Evolutionary conservation across 768 basidiomycete genomes (phyloP).

Genomic region (Daedaleopsis nitida): DNA sequence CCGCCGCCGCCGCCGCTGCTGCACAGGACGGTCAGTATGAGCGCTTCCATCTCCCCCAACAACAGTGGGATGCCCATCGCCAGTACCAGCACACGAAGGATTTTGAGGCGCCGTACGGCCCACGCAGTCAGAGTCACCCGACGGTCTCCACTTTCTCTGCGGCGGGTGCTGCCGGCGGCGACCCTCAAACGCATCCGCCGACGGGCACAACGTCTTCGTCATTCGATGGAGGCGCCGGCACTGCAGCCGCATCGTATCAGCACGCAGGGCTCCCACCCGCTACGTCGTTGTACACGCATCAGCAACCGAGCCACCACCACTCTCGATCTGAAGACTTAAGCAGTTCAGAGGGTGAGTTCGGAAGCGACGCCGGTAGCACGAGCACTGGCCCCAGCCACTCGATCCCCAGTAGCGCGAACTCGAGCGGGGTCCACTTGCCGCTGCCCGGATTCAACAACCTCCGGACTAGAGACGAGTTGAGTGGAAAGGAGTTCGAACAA

Average conservation of each 20-base stretch:
- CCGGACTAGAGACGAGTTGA: constrained; percentile 23
- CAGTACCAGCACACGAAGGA: constrained; percentile 18
- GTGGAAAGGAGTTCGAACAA: constrained; percentile 14
- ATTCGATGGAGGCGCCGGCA: constrained; percentile 8
- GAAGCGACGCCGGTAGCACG: constrained; percentile 45
- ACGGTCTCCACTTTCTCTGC: constrained; percentile 2
- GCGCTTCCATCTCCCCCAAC: constrained; percentile 12
- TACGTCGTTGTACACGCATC: constrained; percentile 6
- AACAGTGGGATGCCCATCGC: constrained; percentile 20
- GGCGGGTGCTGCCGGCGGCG: constrained; percentile 13
- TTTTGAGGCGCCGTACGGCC: constrained; percentile 13
- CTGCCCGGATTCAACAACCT: constrained; percentile 29
- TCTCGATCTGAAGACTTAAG: constrained; percentile 25
- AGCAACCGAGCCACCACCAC: constrained; percentile 10
- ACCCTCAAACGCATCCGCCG: constrained; percentile 24
- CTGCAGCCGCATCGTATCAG: constrained; percentile 5
- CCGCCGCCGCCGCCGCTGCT: constrained; percentile 1
- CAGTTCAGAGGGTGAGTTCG: constrained; percentile 28
- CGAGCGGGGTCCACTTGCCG: constrained; percentile 55
- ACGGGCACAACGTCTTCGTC: constrained; percentile 6
- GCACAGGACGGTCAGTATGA: constrained; percentile 16
- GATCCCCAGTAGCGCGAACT: constrained; percentile 42
- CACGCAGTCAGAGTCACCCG: constrained; percentile 14
- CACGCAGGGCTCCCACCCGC: constrained; percentile 3
- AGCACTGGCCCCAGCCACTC: constrained; percentile 44